Conservation (phyloP, 2,329 filamentous ascomycete species). For the Cyclaneusma minus region DNA sequence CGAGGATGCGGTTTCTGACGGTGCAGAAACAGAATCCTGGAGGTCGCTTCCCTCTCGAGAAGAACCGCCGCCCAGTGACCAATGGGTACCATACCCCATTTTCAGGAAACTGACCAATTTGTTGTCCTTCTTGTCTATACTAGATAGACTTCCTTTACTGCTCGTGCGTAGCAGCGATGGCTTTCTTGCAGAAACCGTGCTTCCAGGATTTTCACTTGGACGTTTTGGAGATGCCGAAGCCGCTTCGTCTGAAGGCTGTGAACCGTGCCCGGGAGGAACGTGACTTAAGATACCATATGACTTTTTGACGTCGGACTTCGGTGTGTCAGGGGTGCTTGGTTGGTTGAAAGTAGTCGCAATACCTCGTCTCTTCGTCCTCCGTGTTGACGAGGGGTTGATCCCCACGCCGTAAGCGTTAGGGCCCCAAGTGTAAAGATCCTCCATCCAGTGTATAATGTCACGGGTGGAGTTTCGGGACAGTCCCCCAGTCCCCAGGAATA, state of each 20-base stretch:
- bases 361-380: slow-evolving; percentile 15
- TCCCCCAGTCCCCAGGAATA: slow-evolving; percentile 70
- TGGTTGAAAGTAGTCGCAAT: slow-evolving; percentile 4
- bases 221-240: too few relatives aligned
- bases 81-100: slow-evolving; percentile 52
- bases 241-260: too few relatives aligned
- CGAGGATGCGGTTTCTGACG: too few relatives aligned
- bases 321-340: too few relatives aligned
- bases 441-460: slow-evolving; percentile 71
- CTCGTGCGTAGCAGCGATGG: not conserved
- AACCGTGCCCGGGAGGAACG: too few relatives aligned
- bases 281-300: too few relatives aligned
- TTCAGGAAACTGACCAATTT: slow-evolving; percentile 50
- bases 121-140: slow-evolving; percentile 1
- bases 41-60: slow-evolving; percentile 4
- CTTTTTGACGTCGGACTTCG: too few relatives aligned
- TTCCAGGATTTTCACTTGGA: too few relatives aligned
- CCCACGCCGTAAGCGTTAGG: slow-evolving; percentile 72
- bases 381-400: slow-evolving; percentile 57
- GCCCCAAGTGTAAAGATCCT: slow-evolving; percentile 73
- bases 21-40: not conserved
- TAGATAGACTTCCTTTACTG: not conserved
- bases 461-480: slow-evolving; percentile 57
- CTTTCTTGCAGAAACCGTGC: too few relatives aligned
- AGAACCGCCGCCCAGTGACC: slow-evolving; percentile 28